Base-by-base conservation (phyloP, 352 stramenopile genomes). In the Pythium chondricola region DNA sequence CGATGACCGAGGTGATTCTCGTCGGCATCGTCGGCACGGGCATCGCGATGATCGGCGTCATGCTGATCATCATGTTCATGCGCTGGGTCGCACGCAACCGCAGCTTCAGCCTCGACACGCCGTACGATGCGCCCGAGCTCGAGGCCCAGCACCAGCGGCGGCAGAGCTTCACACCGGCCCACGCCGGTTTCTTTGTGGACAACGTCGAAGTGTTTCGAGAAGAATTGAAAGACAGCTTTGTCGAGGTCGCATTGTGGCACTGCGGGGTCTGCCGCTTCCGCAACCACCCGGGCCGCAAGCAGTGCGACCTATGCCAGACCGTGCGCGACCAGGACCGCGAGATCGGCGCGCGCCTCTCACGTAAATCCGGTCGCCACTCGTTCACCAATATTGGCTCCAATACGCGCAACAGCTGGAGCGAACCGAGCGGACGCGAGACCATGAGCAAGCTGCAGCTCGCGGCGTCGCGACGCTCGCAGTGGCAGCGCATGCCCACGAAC, bases 231-330 rank as follows among this genome's bases (percentile, higher is more conserved):
- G 80, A 91, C 61, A 82, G 68, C 60, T 79, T 61, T 48, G 81
- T 84, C 56, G 76, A 91, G 52, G 69, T 86, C 35, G 71, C 77
- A 46, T 61, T 91, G 13, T 96, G 86, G 86, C 66, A 70, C n/a
- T 96, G 86, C 53, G 70, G 67, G 20, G 80, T 95, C 2, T 96
- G 84, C 56, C 79, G 83, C n/a, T 96, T 96, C 59, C 75, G 85
- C 20, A 96, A 96, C 56, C 71, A 89, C 40, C 80, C 83, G 7
- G 74, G 87, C 30, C 71, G 76, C 30, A 84, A 85, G 46, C 61
- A 79, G 40, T 96, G 86, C 67, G 82, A 90, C 43, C 53, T 95
- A 50, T 96, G 86, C 54, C 83, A 93, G 53, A 95, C 76, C 6
- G 31, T 71, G 25, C 55, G 73, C 6, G 76, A 76, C 32, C 61